Evolutionary conservation across 192 early-diverging fungal genomes (phyloP).

Genomic region (Chytriomyces confervae): DNA sequence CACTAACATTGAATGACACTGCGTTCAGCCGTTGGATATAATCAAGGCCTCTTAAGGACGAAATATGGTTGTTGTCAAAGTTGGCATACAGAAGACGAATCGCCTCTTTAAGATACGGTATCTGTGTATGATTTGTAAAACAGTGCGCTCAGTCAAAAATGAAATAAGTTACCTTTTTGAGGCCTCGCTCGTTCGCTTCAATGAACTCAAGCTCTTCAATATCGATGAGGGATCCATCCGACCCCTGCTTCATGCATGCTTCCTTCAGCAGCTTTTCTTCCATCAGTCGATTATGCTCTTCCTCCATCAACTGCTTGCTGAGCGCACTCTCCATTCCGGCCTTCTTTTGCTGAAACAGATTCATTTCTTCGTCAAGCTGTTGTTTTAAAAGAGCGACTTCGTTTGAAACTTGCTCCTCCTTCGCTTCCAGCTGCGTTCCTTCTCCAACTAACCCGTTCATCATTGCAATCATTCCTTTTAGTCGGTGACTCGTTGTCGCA

Average conservation of each 20-base stretch:
- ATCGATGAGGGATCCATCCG: slow-evolving; percentile 12
- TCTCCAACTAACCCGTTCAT: neutral
- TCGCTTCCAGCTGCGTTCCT: neutral
- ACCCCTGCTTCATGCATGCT: slow-evolving; percentile 6
- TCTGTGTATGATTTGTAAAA: slow-evolving; percentile 7
- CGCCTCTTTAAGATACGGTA: slow-evolving; percentile 35
- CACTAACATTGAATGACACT: slow-evolving; percentile 27
- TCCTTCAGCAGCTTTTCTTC: slow-evolving; percentile 19
- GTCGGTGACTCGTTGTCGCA: neutral
- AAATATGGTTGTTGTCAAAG: slow-evolving; percentile 27
- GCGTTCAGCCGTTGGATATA: slow-evolving; percentile 9
- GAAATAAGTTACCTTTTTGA: slow-evolving; percentile 19
- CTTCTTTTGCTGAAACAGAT: slow-evolving; percentile 13
- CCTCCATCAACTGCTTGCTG: slow-evolving; percentile 15
- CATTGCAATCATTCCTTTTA: neutral
- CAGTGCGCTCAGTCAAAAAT: slow-evolving; percentile 4
- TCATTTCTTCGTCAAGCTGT: slow-evolving; percentile 8
- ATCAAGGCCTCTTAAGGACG: slow-evolving; percentile 29
- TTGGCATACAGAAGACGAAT: slow-evolving; percentile 26
- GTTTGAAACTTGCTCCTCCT: neutral
- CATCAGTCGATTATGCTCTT: slow-evolving; percentile 28
- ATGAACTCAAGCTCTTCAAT: slow-evolving; percentile 27
- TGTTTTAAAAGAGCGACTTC: slow-evolving; percentile 18
- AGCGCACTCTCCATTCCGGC: slow-evolving; percentile 14
- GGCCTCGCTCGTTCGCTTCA: slow-evolving; percentile 23